Base-by-base conservation (phyloP, 2,329 filamentous ascomycete species). In the Xylariaceae sp. region DNA sequence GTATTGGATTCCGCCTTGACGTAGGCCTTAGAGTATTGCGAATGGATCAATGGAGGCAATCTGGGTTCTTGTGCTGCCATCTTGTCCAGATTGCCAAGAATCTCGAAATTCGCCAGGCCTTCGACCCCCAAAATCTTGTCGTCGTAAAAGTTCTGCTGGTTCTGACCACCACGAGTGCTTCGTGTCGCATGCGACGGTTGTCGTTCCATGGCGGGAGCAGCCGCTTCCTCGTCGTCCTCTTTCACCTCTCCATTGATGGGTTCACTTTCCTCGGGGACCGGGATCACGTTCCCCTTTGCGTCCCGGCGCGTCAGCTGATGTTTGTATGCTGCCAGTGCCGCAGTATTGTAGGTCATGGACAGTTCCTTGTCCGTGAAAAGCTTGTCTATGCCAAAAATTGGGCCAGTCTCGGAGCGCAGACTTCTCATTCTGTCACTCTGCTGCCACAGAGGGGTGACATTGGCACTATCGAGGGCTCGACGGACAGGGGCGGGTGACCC, bases 291-390 rank as follows among this genome's bases (percentile, higher is more conserved):
- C 32, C 72, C 74, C 43, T 72, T 68, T 17, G 61, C 56, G 36
- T 67, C 63, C 21, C 70, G 71, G 50, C 77, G 75, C 22, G 73
- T 70, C 33, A 78, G 57, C 36, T 80, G 66, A 47, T 77, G 73
- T 40, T 74, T 72, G 52, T 80, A 73, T 7, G 78, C 70, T 2
- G 76, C 76, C 14, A 79, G 48, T 19, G 77, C 76, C 5, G 78
- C 72, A 4, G 65, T 60, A 39, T 80, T 80, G 53, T 80, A 80
- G 18, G 74, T 75, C 63, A 82, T 69, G 4, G 72, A 68, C 19
- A 83, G 65, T 58, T 83, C 78, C 56, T 79, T 81, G 46, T 83
- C 78, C 0, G 77, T 82, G 32, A 83, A 83, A 23, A 83, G 68
- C 60, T 81, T 81, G 47, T 82, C 77, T 38, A 83, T 72, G 51